Conservation (phyloP, 1,139 yeast genomes). For the Candida mesenterica region DNA sequence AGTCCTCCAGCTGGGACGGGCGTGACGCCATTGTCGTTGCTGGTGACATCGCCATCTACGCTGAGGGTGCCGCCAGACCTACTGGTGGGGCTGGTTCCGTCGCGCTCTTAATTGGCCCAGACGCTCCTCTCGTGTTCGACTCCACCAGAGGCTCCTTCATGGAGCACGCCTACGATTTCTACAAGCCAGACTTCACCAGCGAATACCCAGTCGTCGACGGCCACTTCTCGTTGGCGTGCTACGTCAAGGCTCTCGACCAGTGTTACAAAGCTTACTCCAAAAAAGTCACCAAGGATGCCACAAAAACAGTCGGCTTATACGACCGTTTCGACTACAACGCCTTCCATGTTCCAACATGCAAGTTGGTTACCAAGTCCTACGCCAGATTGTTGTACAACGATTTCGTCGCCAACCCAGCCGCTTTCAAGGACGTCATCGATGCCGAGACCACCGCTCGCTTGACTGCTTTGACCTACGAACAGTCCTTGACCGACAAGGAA, state of each 20-base stretch:
- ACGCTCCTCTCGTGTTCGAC: slow-evolving; percentile 94
- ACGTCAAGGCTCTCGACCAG: slow-evolving; percentile 88
- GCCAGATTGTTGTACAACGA: slow-evolving; percentile 93
- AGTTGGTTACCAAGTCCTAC: slow-evolving; percentile 87
- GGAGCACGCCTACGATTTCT: slow-evolving; percentile 97
- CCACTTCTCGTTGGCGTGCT: slow-evolving; percentile 90
- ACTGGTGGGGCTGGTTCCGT: slow-evolving; percentile 99
- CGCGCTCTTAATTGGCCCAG: slow-evolving; percentile 94
- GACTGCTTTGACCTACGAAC: slow-evolving; percentile 66
- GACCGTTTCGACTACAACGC: slow-evolving; percentile 89
- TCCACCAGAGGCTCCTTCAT: slow-evolving; percentile 84
- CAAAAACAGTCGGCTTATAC: slow-evolving; percentile 59
- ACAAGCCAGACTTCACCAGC: slow-evolving; percentile 93
- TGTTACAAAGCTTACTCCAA: slow-evolving; percentile 81
- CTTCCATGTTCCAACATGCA: slow-evolving; percentile 98
- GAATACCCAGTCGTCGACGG: slow-evolving; percentile 99
- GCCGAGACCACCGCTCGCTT: slow-evolving; percentile 58
- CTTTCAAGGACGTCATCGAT: slow-evolving; percentile 50
- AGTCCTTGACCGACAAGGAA: slow-evolving; percentile 72
- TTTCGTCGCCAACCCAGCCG: slow-evolving; percentile 63
- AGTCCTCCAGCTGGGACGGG: slow-evolving; percentile 97
- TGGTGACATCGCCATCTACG: slow-evolving; percentile 97
- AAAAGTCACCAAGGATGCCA: slow-evolving; percentile 63
- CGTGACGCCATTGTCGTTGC: slow-evolving; percentile 96
- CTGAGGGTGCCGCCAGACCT: slow-evolving; percentile 97